These are phyloP conservation scores for Suillus brevipes DNA, from an alignment of 768 basidiomycete species.

Conservation along the genomic window DNA sequence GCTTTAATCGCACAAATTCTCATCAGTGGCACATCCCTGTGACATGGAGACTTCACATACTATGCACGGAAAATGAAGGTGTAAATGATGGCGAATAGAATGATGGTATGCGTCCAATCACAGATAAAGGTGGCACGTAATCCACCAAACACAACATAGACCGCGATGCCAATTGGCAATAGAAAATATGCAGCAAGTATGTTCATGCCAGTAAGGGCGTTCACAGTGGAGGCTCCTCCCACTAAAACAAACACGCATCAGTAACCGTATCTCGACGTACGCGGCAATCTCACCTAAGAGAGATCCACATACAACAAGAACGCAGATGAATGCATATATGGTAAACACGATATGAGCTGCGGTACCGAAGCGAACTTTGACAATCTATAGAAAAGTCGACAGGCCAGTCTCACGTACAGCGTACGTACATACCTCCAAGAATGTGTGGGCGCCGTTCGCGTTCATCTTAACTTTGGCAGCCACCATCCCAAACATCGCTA, in stretches of 20 bases:
- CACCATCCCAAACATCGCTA: conserved; percentile 39
- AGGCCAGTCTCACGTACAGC: too few species aligned
- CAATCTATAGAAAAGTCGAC: conserved; percentile 27
- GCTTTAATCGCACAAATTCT: not conserved
- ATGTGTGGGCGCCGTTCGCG: conserved; percentile 44
- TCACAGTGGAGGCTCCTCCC: conserved; percentile 32
- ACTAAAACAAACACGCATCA: conserved; percentile 9
- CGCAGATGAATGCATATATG: conserved; percentile 35
- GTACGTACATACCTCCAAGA: conserved; percentile 33
- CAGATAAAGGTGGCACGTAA: conserved; percentile 26
- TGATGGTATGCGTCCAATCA: conserved; percentile 28
- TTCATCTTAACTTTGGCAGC: conserved; percentile 44
- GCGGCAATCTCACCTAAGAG: conserved; percentile 26
- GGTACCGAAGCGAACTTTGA: conserved; percentile 38
- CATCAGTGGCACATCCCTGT: not conserved
- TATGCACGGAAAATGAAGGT: conserved; percentile 24
- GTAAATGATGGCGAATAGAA: conserved; percentile 32
- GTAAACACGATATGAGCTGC: conserved; percentile 36
- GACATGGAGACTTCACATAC: not conserved
- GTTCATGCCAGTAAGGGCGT: conserved; percentile 34
- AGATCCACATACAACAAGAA: conserved; percentile 40
- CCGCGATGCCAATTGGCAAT: conserved; percentile 29
- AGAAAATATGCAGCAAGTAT: conserved; percentile 33
- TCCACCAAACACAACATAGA: conserved; percentile 25
- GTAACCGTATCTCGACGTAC: not conserved